Evolutionary conservation across 345 rosid genomes (phyloP).

Genomic region (Brassica nigra): DNA sequence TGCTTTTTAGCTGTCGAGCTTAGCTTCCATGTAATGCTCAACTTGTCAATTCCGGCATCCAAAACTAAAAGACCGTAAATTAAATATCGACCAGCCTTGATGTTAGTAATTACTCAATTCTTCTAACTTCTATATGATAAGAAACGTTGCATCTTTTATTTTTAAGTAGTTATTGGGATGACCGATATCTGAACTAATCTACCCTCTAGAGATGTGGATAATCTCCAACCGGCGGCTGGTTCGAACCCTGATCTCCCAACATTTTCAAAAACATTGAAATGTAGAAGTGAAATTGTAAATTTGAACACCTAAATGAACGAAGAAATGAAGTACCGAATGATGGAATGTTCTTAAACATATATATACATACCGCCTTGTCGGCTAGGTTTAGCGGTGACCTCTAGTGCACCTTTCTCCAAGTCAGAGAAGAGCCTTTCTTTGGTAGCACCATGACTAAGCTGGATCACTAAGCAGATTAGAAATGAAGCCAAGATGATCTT

Average conservation of each 20-base stretch:
- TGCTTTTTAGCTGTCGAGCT: conserved; percentile 21
- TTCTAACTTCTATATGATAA: neutral
- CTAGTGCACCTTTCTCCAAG: conserved; percentile 42
- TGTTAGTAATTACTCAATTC: neutral
- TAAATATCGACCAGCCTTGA: neutral
- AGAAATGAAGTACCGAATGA: neutral
- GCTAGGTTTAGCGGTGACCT: conserved; percentile 46
- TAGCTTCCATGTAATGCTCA: conserved; percentile 38
- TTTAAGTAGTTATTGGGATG: neutral
- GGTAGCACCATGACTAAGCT: conserved; percentile 16
- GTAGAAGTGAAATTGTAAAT: neutral
- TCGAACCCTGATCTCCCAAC: neutral
- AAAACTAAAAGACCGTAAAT: conserved; percentile 18
- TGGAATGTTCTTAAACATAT: neutral
- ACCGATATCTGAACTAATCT: neutral
- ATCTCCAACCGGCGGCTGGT: neutral
- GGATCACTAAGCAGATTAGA: conserved; percentile 32
- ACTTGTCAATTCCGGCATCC: conserved; percentile 28
- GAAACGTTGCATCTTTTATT: neutral
- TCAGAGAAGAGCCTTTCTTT: conserved; percentile 46
- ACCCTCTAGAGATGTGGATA: neutral
- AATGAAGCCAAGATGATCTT: conserved; percentile 41
- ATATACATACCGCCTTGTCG: conserved; percentile 47
- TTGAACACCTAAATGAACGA: neutral
- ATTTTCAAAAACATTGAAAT: neutral